A percentile compares a stretch with the other conserved stretches of the same genome.
These are phyloP conservation scores for Neonectria neomacrospora DNA, from an alignment of 2,329 filamentous ascomycete genomes.

Conservation along the genomic window DNA sequence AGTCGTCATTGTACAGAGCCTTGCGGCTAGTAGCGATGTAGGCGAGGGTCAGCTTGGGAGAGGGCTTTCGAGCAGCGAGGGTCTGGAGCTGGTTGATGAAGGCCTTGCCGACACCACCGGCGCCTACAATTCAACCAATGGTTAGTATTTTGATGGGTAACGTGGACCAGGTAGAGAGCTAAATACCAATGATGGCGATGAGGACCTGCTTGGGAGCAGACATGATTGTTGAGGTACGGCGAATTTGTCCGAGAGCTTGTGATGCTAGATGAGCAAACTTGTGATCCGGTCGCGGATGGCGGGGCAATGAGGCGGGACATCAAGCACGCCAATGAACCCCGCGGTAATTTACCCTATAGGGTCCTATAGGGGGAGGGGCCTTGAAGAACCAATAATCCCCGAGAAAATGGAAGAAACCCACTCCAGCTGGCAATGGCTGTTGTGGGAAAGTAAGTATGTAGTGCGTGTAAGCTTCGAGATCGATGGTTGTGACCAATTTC, in stretches of 20 bases:
- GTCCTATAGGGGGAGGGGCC: no score
- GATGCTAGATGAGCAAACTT: slow-evolving; percentile 43
- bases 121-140: slow-evolving; percentile 66
- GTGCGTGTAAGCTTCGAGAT: neutral
- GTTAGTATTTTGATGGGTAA: slow-evolving; percentile 28
- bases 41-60: slow-evolving; percentile 79
- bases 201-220: slow-evolving; percentile 59
- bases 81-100: slow-evolving; percentile 85
- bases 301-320: slow-evolving; percentile 43
- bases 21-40: slow-evolving; percentile 89
- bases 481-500: neutral
- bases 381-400: slow-evolving; percentile 26
- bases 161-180: neutral
- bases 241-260: slow-evolving; percentile 34
- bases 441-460: neutral
- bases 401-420: neutral
- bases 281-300: slow-evolving; percentile 53
- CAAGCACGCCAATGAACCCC: slow-evolving; percentile 41
- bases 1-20: slow-evolving; percentile 79
- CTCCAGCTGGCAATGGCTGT: neutral
- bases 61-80: slow-evolving; percentile 73
- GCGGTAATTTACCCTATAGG: slow-evolving; percentile 44
- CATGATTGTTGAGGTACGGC: slow-evolving; percentile 49
- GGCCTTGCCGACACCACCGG: slow-evolving; percentile 90
- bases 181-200: slow-evolving; percentile 64